Conservation (phyloP, 148 eudicot genomes). For the Rhododendron kiyosumense region DNA sequence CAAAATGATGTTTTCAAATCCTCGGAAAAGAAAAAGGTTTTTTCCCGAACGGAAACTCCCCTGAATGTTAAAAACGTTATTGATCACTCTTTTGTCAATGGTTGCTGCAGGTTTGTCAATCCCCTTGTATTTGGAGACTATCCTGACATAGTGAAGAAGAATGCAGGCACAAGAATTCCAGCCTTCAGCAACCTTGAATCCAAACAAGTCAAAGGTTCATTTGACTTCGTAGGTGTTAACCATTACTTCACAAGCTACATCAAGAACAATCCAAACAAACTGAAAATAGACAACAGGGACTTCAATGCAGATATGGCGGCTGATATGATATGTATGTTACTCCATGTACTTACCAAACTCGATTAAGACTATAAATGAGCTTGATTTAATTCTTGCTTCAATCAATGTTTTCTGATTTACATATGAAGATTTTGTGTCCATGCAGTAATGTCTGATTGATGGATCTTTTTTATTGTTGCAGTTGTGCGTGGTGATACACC, state of each 20-base stretch:
- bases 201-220: slow-evolving; percentile 42
- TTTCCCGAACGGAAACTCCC: too few species aligned
- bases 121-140: slow-evolving; percentile 61
- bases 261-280: slow-evolving; percentile 34
- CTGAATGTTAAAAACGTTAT: neutral
- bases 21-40: too few species aligned
- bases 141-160: slow-evolving; percentile 42
- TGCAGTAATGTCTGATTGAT: neutral
- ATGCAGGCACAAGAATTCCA: slow-evolving; percentile 43
- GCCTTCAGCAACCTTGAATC: slow-evolving; percentile 37
- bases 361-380: neutral
- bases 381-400: neutral
- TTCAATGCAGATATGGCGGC: slow-evolving; percentile 39
- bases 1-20: too few species aligned
- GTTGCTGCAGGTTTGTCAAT: slow-evolving; percentile 35
- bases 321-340: slow-evolving; percentile 25
- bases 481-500: neutral
- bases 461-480: slow-evolving; percentile 22
- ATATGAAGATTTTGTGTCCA: neutral
- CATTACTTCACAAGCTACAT: slow-evolving; percentile 22
- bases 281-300: slow-evolving; percentile 29
- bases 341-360: neutral
- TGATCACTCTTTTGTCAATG: neutral
- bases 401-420: neutral
- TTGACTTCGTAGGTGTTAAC: slow-evolving; percentile 62